Base-by-base conservation (phyloP, 2,329 filamentous ascomycete species). In the Amesomyces nigricolor region DNA sequence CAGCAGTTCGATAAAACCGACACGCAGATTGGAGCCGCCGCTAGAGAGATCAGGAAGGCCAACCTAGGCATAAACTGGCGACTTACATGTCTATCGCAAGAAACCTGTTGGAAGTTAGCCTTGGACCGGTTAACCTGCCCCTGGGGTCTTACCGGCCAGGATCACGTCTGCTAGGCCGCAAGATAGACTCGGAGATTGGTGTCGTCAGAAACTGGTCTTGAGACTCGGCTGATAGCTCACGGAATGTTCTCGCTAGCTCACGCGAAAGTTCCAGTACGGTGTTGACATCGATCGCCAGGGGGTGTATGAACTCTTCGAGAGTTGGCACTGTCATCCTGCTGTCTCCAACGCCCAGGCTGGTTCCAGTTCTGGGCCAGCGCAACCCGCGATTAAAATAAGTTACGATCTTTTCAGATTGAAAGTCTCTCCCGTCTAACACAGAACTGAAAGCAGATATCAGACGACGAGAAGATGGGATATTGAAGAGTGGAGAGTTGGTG, bases 21-120 rank as follows among this genome's bases (percentile, higher is more conserved):
- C 85, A 65, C 85, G 76, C 43, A 88, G 72, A 62, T 88, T 88
- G 7, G 84, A 85, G 7, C 85, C 85, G 58, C 85, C 85, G 60
- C 83, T 84, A 45, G 32, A 6, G 7, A 37, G 47, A 45, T 57
- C 45, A 52, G 51, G 10, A 26, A 19, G 7, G 6, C 9, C 16
- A 14, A 17, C 2, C 5, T n/a, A 22, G 4, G 4, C 19, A 19
- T 35, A 39, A 9, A 62, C 63, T 64, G 4, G 22, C 2, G 22
- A 26, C 79, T 77, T 71, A 87, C 85, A 83, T 85, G 71, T 83
- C 86, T 70, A 84, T 85, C 56, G 76, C 84, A 60, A 79, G 77
- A 70, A 81, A 78, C 59, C 81, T 85, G 63, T 19, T 48, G 16
- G n/a, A 17, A 30, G 49, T 53, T 32, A 49, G 47, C 32, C 38